These are phyloP conservation scores for Cystobasidium pallidum DNA, from an alignment of 1,284 basidiomycete species.

Conservation along the genomic window DNA sequence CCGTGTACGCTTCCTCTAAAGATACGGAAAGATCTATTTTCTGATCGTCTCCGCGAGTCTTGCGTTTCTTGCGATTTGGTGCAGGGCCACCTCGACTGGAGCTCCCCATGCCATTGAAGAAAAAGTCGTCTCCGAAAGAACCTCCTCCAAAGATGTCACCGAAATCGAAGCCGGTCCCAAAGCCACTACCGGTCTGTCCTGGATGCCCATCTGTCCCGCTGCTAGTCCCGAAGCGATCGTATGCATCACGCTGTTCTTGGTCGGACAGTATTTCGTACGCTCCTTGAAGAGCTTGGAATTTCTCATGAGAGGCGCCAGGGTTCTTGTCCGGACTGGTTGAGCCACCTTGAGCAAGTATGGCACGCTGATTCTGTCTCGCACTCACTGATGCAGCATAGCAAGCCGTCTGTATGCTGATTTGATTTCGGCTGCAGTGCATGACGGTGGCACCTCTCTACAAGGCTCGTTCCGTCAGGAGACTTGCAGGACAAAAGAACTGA, in stretches of 20 bases:
- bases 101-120: slow-evolving; percentile 55
- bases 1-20: slow-evolving; percentile 89
- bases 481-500: too few species aligned
- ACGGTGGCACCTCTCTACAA: slow-evolving; percentile 10
- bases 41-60: slow-evolving; percentile 66
- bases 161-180: slow-evolving; percentile 58
- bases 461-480: not conserved
- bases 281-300: slow-evolving; percentile 84
- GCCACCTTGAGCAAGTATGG: not conserved
- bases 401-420: slow-evolving; percentile 78
- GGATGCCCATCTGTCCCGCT: slow-evolving; percentile 58
- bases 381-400: slow-evolving; percentile 44
- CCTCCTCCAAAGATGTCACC: slow-evolving; percentile 75
- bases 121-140: slow-evolving; percentile 68
- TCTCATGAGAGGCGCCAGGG: slow-evolving; percentile 65
- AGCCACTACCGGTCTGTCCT: slow-evolving; percentile 58
- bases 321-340: slow-evolving; percentile 54
- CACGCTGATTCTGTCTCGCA: not conserved
- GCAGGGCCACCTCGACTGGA: slow-evolving; percentile 13
- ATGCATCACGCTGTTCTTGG: slow-evolving; percentile 72
- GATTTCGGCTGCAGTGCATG: slow-evolving; percentile 68
- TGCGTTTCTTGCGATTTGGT: slow-evolving; percentile 58
- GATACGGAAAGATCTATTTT: slow-evolving; percentile 81
- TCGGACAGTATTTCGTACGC: slow-evolving; percentile 90
- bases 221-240: slow-evolving; percentile 74